A percentile compares a stretch with the other conserved stretches of the same genome.
phyloP scores from a whole-genome alignment of 1,139 yeast genomes.

The Saccharomycopsis phalli region DNA sequence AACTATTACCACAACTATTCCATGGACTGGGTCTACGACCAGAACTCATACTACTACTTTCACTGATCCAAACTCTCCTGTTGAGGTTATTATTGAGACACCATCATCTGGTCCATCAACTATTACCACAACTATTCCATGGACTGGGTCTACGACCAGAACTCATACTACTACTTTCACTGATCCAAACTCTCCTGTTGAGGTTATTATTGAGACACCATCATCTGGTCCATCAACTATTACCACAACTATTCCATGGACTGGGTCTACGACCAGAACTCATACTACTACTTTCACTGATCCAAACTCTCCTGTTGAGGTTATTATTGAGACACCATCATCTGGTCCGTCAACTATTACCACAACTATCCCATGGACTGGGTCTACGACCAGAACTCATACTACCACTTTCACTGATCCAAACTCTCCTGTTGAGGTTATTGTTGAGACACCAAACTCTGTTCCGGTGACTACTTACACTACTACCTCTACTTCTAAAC shows the following conservation, averaged over 20 bases:
- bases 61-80: conserved; percentile 1
- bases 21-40: conserved; percentile 5
- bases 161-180: conserved; percentile 1
- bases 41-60: conserved; percentile 1
- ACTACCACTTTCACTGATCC: conserved; percentile 1
- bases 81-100: conserved; percentile 3
- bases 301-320: not conserved
- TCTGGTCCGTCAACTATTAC: conserved; percentile 1
- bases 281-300: not conserved
- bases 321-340: conserved; percentile 6
- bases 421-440: conserved; percentile 4
- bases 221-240: conserved; percentile 1
- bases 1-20: conserved; percentile 5
- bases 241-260: conserved; percentile 11
- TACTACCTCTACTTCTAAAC: no score
- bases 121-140: conserved; percentile 3
- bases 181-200: not conserved
- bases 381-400: conserved; percentile 1
- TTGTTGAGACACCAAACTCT: conserved; percentile 6
- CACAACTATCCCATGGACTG: conserved; percentile 6
- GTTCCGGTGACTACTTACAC: not conserved
- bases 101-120: conserved; percentile 3
- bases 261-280: not conserved
- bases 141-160: not conserved
- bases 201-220: conserved; percentile 9